Evolutionary conservation across 306 rosid species (phyloP).

Genomic region (Lathyrus tuberosus): DNA sequence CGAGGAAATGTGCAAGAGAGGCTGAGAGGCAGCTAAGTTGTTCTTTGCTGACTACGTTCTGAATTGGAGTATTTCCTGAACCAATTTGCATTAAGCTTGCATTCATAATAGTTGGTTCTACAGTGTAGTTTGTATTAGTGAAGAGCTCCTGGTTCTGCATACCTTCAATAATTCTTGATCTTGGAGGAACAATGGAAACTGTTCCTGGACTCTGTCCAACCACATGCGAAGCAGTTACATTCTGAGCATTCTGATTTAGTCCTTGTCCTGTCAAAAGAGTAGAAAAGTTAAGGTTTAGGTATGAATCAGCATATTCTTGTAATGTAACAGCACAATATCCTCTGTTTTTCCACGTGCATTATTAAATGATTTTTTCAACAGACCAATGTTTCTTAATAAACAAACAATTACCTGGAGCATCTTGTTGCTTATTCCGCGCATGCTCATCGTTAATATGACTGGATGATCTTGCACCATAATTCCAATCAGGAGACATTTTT

Average conservation of each 20-base stretch:
- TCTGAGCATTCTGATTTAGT: constrained; percentile 51
- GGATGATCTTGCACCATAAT: constrained; percentile 54
- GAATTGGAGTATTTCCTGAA: constrained; percentile 53
- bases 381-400: constrained; percentile 49
- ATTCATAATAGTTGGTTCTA: constrained; percentile 49
- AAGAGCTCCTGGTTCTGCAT: constrained; percentile 42
- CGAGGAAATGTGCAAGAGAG: constrained; percentile 71
- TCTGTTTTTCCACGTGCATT: constrained; percentile 26
- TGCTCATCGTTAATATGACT: constrained; percentile 48
- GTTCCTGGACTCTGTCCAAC: constrained; percentile 58
- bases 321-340: constrained; percentile 26
- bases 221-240: constrained; percentile 42
- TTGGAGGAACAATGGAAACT: constrained; percentile 52
- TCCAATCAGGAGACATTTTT: constrained; percentile 95
- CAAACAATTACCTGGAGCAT: constrained; percentile 52
- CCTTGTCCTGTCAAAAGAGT: constrained; percentile 47
- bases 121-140: constrained; percentile 48
- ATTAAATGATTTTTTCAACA: constrained; percentile 43
- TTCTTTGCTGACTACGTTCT: constrained; percentile 55
- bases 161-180: constrained; percentile 48
- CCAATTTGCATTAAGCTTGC: constrained; percentile 49
- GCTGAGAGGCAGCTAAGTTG: constrained; percentile 70
- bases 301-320: constrained; percentile 43
- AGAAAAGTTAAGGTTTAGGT: constrained; percentile 44
- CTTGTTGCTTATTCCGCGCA: constrained; percentile 49